Percentiles rank a stretch among this genome's conserved stretches.
Conservation (phyloP, 2,329 filamentous ascomycete genomes). For the Periconia sp. region DNA sequence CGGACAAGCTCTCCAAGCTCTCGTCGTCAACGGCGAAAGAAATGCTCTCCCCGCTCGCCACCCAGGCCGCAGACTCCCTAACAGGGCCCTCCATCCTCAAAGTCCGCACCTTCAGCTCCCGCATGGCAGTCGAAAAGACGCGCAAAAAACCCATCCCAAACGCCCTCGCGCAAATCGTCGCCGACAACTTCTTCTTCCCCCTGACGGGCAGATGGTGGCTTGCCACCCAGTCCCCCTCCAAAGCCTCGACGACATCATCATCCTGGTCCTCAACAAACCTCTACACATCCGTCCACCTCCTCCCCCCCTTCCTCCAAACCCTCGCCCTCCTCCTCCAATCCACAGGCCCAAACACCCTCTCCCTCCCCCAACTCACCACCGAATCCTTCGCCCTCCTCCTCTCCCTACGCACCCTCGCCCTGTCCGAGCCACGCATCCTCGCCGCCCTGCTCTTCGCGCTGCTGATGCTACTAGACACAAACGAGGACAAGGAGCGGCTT, state of each 20-base stretch:
- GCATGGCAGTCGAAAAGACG: slow-evolving; percentile 69
- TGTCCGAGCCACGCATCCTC: slow-evolving; percentile 68
- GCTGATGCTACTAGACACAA: slow-evolving; percentile 81
- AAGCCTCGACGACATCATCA: slow-evolving; percentile 5
- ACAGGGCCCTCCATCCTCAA: slow-evolving; percentile 86
- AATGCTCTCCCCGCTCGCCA: slow-evolving; percentile 82
- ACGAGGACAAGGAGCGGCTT: slow-evolving; percentile 73
- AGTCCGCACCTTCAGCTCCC: slow-evolving; percentile 84
- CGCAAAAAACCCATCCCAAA: slow-evolving; percentile 71
- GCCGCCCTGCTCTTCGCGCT: slow-evolving; percentile 80
- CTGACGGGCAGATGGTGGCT: slow-evolving; percentile 81
- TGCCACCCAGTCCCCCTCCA: slow-evolving; percentile 56
- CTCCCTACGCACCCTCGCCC: slow-evolving; percentile 62
- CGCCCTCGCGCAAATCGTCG: slow-evolving; percentile 76
- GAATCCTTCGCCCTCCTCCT: slow-evolving; percentile 88
- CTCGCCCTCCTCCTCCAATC: slow-evolving; percentile 83
- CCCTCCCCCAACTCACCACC: slow-evolving; percentile 78
- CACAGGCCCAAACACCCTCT: slow-evolving; percentile 77
- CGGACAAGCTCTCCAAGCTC: slow-evolving; percentile 71
- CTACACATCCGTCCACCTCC: slow-evolving; percentile 75
- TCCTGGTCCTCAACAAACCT: slow-evolving; percentile 55
- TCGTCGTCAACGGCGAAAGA: slow-evolving; percentile 70
- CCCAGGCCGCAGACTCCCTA: slow-evolving; percentile 77
- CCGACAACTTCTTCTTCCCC: slow-evolving; percentile 82
- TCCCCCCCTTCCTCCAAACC: slow-evolving; percentile 84